phyloP scores from a whole-genome alignment of 768 basidiomycete genomes.

The Russula foetens region DNA sequence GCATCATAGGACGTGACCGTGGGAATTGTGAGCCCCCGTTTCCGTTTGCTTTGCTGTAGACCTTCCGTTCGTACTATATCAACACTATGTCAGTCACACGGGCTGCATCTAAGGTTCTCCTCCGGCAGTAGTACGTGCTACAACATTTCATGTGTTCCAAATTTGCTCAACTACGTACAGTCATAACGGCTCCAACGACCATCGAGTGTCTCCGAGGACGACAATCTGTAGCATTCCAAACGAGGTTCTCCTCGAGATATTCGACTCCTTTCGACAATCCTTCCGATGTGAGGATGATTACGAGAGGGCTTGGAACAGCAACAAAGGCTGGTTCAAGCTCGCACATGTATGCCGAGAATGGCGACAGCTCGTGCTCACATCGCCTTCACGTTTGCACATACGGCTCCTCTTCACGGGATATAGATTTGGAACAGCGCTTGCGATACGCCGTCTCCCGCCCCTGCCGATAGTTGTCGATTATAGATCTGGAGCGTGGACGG shows the following conservation, averaged over 20 bases:
- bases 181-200: no score
- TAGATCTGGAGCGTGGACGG: no score
- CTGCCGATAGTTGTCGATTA: not conserved
- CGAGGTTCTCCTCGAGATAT: not conserved
- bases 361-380: not conserved
- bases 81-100: no score
- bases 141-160: no score
- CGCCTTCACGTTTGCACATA: not conserved
- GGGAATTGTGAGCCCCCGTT: no score
- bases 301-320: not conserved
- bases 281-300: not conserved
- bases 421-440: no score
- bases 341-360: slow-evolving; percentile 1
- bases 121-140: not conserved
- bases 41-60: no score
- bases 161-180: no score
- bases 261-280: not conserved
- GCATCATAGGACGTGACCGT: no score
- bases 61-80: no score
- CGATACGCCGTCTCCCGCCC: not conserved
- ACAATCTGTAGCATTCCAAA: not conserved
- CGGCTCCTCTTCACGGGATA: not conserved
- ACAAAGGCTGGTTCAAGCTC: slow-evolving; percentile 2
- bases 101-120: no score
- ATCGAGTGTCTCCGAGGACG: no score